A percentile compares a stretch with the other conserved stretches of the same genome.
Conservation (phyloP, 1,284 basidiomycete genomes). For the Heterobasidion parviporum region DNA sequence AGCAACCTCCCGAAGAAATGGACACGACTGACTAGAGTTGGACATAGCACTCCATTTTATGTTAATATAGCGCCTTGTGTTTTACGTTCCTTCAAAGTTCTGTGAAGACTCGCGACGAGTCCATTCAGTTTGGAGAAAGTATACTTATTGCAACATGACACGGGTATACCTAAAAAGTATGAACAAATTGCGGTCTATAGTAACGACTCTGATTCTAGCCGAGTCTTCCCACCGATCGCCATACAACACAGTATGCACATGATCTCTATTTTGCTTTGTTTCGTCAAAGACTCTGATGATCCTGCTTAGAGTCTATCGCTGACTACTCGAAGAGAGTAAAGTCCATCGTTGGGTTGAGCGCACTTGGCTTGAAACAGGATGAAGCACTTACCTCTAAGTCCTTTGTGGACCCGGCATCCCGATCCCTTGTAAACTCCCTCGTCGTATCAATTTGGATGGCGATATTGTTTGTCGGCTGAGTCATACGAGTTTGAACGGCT, state of each 20-base stretch:
- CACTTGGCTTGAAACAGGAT: neutral
- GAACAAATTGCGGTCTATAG: too few relatives aligned
- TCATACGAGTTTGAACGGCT: neutral
- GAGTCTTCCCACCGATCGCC: too few relatives aligned
- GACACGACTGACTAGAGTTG: neutral
- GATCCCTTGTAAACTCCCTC: conserved; percentile 31
- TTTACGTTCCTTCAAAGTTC: neutral
- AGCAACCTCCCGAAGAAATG: neutral
- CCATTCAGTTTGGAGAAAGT: too few relatives aligned
- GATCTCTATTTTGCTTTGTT: neutral
- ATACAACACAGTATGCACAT: too few relatives aligned
- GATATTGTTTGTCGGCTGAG: neutral
- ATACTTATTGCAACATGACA: too few relatives aligned
- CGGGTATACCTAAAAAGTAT: too few relatives aligned
- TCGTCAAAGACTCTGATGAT: neutral
- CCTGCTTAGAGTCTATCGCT: neutral
- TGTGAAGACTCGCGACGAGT: too few relatives aligned
- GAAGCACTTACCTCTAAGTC: neutral
- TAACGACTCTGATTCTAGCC: too few relatives aligned
- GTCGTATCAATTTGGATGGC: conserved; percentile 47
- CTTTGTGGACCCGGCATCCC: neutral
- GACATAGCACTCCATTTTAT: neutral
- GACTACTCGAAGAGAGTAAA: neutral
- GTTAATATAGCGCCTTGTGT: neutral
- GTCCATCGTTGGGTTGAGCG: neutral